Evolutionary conservation across 139 green algal species (phyloP).

Genomic region (Coccomyxa sp.): DNA sequence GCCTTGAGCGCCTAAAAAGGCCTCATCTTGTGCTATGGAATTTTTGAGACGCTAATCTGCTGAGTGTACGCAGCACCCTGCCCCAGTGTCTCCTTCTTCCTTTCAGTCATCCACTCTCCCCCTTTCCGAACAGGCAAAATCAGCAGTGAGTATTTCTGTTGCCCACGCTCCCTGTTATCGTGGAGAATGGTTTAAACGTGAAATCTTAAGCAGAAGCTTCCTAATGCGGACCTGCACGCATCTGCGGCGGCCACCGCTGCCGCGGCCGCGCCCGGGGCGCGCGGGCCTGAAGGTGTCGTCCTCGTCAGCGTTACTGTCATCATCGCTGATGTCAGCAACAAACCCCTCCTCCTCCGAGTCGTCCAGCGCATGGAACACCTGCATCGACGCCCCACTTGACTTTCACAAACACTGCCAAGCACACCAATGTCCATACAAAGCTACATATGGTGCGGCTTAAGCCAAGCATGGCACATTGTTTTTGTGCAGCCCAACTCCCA

Average conservation of each 20-base stretch:
- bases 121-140: background rate
- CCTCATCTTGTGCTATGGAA: background rate
- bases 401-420: too few species aligned
- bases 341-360: constrained; percentile 13
- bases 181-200: too few species aligned
- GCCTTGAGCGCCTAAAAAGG: background rate
- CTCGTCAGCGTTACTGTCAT: background rate
- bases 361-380: background rate
- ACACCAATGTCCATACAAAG: too few species aligned
- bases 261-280: too few species aligned
- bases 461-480: too few species aligned
- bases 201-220: background rate
- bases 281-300: background rate
- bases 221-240: background rate
- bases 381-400: background rate
- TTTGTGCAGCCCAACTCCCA: too few species aligned
- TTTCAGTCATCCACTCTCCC: constrained; percentile 12
- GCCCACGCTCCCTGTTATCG: too few species aligned
- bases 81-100: constrained; percentile 4
- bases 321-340: background rate
- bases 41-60: background rate
- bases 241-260: background rate
- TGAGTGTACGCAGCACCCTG: constrained; percentile 11
- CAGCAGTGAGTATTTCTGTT: too few species aligned
- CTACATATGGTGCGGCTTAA: too few species aligned